Conservation (phyloP, 306 rosid species). For the Cucumis sativus region Cucumber_9930_V3 NC_026660.2:9786001-9786500, state of each 20-base stretch:
- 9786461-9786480: slow-evolving; percentile 77
- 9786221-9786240: neutral
- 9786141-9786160: neutral
- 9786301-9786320: neutral
- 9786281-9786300: neutral
- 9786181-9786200: neutral
- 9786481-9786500: slow-evolving; percentile 91
- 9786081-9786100: neutral
- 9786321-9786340: neutral
- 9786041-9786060: neutral
- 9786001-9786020: neutral
- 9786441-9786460: neutral
- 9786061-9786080: neutral
- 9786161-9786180: neutral
- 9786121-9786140: neutral
- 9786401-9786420: neutral
- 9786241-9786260: neutral
- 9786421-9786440: neutral
- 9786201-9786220: neutral
- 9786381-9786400: neutral
- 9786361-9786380: neutral
- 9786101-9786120: neutral
- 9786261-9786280: neutral
- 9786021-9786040: neutral
- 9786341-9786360: neutral